Percentiles rank a stretch among this genome's conserved stretches.
These are phyloP conservation scores for Neofusicoccum cordaticola DNA, from an alignment of 2,329 filamentous ascomycete species.

Conservation along the genomic window DNA sequence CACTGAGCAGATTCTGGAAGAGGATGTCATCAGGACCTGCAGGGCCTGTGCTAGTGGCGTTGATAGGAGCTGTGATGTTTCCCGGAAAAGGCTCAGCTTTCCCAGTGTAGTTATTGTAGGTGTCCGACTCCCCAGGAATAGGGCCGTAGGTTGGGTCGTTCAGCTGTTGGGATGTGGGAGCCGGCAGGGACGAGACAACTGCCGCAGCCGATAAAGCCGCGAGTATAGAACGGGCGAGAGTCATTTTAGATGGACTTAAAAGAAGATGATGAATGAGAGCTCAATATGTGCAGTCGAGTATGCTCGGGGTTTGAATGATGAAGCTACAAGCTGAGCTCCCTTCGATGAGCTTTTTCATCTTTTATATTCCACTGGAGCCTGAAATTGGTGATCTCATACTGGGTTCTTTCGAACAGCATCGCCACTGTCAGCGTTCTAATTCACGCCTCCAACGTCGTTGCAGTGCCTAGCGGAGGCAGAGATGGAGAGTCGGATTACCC, in stretches of 20 bases:
- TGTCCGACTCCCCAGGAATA: conserved; percentile 31
- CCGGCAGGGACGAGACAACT: neutral
- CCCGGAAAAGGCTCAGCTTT: conserved; percentile 37
- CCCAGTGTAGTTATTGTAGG: conserved; percentile 35
- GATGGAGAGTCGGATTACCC: neutral
- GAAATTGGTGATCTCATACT: no score
- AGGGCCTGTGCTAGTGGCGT: conserved; percentile 28
- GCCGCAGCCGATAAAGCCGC: neutral
- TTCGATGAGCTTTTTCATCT: neutral
- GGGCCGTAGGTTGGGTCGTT: conserved; percentile 30
- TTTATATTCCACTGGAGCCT: neutral
- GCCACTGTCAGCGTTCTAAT: neutral
- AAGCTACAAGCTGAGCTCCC: neutral
- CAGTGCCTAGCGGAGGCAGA: neutral
- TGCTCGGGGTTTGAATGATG: neutral
- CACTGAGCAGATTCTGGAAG: conserved; percentile 45
- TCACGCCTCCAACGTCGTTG: neutral
- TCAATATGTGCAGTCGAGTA: no score
- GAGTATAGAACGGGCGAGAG: neutral
- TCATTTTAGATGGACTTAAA: neutral
- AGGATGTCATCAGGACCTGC: conserved; percentile 41
- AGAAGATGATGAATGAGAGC: no score
- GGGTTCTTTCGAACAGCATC: neutral
- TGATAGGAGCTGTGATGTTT: conserved; percentile 34
- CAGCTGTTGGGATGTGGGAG: neutral